Percentiles rank a stretch among this genome's conserved stretches.
phyloP scores from a whole-genome alignment of 192 early-diverging fungal genomes.

The Geranomyces variabilis region DNA sequence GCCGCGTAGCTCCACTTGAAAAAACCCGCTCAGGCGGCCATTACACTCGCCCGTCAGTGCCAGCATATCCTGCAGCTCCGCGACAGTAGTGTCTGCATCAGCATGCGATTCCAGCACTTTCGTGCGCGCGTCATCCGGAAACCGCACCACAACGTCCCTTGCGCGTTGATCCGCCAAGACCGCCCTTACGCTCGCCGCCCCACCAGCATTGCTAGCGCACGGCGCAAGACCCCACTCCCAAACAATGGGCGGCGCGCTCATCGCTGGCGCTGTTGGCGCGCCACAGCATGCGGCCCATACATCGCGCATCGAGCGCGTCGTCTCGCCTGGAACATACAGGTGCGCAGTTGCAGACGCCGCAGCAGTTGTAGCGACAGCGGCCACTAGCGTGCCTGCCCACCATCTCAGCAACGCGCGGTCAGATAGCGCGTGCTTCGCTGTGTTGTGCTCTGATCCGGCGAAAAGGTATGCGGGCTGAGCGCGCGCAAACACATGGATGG shows the following conservation, averaged over 20 bases:
- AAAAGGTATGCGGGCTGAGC: constrained; percentile 88
- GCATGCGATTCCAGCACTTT: constrained; percentile 40
- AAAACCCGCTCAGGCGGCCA: constrained; percentile 71
- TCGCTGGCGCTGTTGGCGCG: not conserved
- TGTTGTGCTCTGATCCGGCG: constrained; percentile 58
- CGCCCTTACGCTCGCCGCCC: not conserved
- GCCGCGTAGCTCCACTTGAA: constrained; percentile 34
- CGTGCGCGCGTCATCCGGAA: constrained; percentile 59
- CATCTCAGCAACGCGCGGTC: constrained; percentile 72
- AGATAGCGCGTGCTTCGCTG: constrained; percentile 60
- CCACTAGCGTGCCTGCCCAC: constrained; percentile 67
- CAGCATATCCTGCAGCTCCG: constrained; percentile 68
- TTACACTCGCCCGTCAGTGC: constrained; percentile 75
- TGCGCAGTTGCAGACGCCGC: constrained; percentile 26
- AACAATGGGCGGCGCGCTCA: not conserved
- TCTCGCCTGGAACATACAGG: constrained; percentile 62
- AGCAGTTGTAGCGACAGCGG: not conserved
- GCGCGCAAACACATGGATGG: constrained; percentile 73
- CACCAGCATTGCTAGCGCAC: not conserved
- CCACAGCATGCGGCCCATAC: not conserved
- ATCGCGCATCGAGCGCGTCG: not conserved
- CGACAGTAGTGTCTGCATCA: constrained; percentile 44
- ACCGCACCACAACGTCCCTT: constrained; percentile 41
- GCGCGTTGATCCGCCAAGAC: constrained; percentile 11
- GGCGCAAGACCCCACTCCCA: not conserved